Evolutionary conservation across 305 asterid species (phyloP).

Genomic region (Stenogyne calaminthoides): DNA sequence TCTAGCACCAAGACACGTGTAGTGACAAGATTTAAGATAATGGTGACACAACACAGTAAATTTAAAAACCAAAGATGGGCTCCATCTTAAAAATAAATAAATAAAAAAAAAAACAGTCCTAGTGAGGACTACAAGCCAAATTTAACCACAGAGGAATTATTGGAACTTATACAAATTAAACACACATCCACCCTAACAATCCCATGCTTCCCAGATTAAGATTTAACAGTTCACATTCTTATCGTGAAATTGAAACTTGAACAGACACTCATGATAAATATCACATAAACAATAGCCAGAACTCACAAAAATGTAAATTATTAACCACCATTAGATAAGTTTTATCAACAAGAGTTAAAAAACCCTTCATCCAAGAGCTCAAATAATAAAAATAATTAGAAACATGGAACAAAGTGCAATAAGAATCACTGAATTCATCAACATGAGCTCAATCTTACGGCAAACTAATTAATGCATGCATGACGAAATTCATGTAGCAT

Average conservation of each 20-base stretch:
- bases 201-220: not conserved
- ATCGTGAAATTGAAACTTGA: not conserved
- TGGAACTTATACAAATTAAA: not conserved
- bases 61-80: not conserved
- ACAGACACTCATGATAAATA: not conserved
- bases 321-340: not conserved
- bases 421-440: not conserved
- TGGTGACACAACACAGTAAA: not conserved
- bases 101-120: not conserved
- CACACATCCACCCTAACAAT: not conserved
- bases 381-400: not conserved
- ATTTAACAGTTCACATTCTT: not conserved
- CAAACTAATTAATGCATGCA: not conserved
- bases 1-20: not conserved
- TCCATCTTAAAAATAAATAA: not conserved
- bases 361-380: not conserved
- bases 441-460: not conserved
- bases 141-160: not conserved
- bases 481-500: not conserved
- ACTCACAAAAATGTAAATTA: not conserved
- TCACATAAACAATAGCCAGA: not conserved
- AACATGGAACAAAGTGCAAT: not conserved
- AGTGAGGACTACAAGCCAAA: not conserved
- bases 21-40: not conserved
- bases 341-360: not conserved